Evolutionary conservation across 1,284 basidiomycete species (phyloP).

Genomic region (Neotropicomus parvogracilis): DNA sequence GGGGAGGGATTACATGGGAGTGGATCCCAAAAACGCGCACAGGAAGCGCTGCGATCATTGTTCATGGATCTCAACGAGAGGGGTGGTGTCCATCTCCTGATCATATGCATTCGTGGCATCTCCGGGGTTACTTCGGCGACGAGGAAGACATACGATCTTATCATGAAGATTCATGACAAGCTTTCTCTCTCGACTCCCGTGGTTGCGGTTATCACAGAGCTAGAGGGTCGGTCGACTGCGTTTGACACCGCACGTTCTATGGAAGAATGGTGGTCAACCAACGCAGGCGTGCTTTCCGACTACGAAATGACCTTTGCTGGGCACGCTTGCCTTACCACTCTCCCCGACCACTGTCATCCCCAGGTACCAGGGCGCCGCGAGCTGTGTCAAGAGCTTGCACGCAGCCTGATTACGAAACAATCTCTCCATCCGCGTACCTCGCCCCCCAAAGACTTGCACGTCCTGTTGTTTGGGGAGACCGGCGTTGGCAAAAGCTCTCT

Average conservation of each 20-base stretch:
- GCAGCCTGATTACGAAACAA: slow-evolving; percentile 16
- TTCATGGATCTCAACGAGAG: slow-evolving; percentile 24
- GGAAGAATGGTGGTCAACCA: slow-evolving; percentile 33
- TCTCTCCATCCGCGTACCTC: slow-evolving; percentile 17
- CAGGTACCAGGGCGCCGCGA: slow-evolving; percentile 18
- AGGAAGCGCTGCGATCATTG: slow-evolving; percentile 19
- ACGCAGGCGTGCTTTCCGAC: slow-evolving; percentile 12
- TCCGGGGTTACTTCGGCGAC: slow-evolving; percentile 19
- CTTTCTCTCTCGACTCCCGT: slow-evolving; percentile 25
- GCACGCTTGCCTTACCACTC: slow-evolving; percentile 23
- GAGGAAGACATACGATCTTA: slow-evolving; percentile 22
- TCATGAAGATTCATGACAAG: slow-evolving; percentile 20
- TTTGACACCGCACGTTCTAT: slow-evolving; percentile 19
- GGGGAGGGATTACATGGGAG: slow-evolving; percentile 19
- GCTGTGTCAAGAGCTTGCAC: slow-evolving; percentile 18
- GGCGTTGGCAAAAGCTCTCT: slow-evolving; percentile 35
- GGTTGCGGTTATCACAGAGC: slow-evolving; percentile 30
- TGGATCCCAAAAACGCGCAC: slow-evolving; percentile 16
- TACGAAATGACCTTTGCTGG: slow-evolving; percentile 22
- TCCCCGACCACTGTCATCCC: slow-evolving; percentile 26
- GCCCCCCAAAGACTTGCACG: slow-evolving; percentile 28
- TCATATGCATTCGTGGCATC: slow-evolving; percentile 28
- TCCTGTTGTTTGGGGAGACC: slow-evolving; percentile 31
- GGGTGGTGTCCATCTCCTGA: slow-evolving; percentile 29
- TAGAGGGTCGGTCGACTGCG: slow-evolving; percentile 23